Percentiles rank a stretch among this genome's conserved stretches.
phyloP scores from a whole-genome alignment of 257 asterid genomes.

The Lycium ferocissimum region DNA sequence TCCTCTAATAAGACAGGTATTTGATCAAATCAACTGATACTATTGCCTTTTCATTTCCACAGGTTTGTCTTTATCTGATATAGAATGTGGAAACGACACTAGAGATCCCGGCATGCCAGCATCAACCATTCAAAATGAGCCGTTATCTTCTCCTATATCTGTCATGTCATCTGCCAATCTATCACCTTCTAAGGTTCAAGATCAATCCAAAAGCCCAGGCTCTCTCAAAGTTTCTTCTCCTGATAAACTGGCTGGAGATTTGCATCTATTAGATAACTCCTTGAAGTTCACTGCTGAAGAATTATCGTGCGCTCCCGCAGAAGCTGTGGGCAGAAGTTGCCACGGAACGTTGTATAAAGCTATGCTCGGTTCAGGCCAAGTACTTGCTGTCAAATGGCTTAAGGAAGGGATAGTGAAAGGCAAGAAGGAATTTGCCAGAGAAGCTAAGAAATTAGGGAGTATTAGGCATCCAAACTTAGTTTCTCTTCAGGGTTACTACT shows the following conservation, averaged over 20 bases:
- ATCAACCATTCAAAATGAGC: slow-evolving; percentile 47
- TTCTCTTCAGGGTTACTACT: slow-evolving; percentile 76
- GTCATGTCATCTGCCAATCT: slow-evolving; percentile 42
- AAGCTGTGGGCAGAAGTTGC: slow-evolving; percentile 82
- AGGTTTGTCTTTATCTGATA: slow-evolving; percentile 47
- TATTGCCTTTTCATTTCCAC: slow-evolving; percentile 31
- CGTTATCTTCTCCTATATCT: slow-evolving; percentile 47
- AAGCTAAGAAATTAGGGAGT: slow-evolving; percentile 79
- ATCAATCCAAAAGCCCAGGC: slow-evolving; percentile 47
- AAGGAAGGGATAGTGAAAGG: slow-evolving; percentile 84
- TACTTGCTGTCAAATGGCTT: slow-evolving; percentile 78
- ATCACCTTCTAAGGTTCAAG: slow-evolving; percentile 45
- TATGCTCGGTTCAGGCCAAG: slow-evolving; percentile 59
- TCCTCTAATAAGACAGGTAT: neutral
- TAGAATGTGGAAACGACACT: slow-evolving; percentile 45
- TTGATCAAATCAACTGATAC: slow-evolving; percentile 2
- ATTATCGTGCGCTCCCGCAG: slow-evolving; percentile 86
- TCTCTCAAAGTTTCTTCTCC: slow-evolving; percentile 74
- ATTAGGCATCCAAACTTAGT: slow-evolving; percentile 73
- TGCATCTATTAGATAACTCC: slow-evolving; percentile 67
- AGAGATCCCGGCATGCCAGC: slow-evolving; percentile 41
- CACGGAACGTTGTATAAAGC: slow-evolving; percentile 87
- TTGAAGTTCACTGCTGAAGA: slow-evolving; percentile 75
- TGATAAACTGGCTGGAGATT: slow-evolving; percentile 83
- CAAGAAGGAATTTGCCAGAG: slow-evolving; percentile 76